Conservation (phyloP, 345 rosid genomes). For the Xanthoceras sorbifolium region DNA sequence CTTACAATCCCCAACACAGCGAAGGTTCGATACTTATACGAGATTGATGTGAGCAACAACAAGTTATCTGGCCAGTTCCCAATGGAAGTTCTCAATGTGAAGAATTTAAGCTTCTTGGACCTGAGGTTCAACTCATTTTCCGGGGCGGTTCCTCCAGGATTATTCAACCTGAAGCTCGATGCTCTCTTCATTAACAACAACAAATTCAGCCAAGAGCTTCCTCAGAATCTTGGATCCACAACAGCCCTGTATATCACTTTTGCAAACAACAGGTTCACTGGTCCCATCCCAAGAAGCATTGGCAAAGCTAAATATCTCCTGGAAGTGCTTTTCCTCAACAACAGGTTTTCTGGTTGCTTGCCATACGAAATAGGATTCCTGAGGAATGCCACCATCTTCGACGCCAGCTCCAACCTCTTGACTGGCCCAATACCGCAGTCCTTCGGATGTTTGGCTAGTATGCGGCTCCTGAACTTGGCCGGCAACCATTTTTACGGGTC, state of each 20-base stretch:
- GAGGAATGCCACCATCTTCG: constrained; percentile 36
- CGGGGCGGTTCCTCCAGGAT: constrained; percentile 38
- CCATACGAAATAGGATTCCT: constrained; percentile 57
- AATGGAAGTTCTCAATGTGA: constrained; percentile 20
- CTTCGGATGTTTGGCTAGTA: constrained; percentile 50
- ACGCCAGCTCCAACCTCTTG: constrained; percentile 43
- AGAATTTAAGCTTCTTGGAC: constrained; percentile 46
- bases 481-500: constrained; percentile 40
- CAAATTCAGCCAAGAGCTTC: constrained; percentile 33
- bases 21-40: constrained; percentile 35
- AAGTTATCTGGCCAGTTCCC: constrained; percentile 41
- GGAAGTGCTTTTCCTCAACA: constrained; percentile 57
- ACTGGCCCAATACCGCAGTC: constrained; percentile 59
- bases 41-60: constrained; percentile 67
- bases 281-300: constrained; percentile 52
- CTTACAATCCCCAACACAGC: constrained; percentile 20
- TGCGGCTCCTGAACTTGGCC: constrained; percentile 42
- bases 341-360: constrained; percentile 49
- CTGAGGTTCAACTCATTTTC: constrained; percentile 46
- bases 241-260: constrained; percentile 54
- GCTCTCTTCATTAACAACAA: constrained; percentile 68
- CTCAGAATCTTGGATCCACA: constrained; percentile 45
- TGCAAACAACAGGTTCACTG: constrained; percentile 52
- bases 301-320: constrained; percentile 39
- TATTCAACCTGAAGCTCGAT: constrained; percentile 44